These are phyloP conservation scores for Butyriboletus appendiculatus DNA, from an alignment of 1,284 basidiomycete genomes.

Conservation along the genomic window DNA sequence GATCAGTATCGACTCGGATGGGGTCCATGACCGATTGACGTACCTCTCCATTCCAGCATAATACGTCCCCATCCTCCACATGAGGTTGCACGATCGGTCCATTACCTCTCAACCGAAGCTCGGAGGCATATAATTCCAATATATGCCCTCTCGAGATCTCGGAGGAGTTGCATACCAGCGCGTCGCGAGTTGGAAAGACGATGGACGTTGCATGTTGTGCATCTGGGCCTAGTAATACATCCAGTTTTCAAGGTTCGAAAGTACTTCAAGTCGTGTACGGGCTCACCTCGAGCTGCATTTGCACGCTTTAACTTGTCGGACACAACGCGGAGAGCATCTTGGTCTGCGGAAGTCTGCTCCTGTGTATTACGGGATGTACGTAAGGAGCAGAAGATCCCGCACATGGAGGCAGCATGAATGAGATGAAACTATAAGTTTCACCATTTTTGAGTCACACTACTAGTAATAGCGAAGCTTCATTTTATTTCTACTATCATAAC, in stretches of 20 bases:
- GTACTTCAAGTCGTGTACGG: background rate
- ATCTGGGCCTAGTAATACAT: conserved; percentile 60
- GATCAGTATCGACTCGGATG: background rate
- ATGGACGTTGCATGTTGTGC: conserved; percentile 42
- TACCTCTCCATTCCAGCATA: conserved; percentile 94
- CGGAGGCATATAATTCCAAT: conserved; percentile 68
- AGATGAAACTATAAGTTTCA: background rate
- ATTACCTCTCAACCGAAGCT: conserved; percentile 76
- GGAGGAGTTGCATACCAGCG: background rate
- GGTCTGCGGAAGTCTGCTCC: conserved; percentile 4
- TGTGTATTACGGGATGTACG: conserved; percentile 13
- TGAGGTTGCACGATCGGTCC: conserved; percentile 75
- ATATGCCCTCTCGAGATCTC: conserved; percentile 21
- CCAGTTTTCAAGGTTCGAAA: background rate
- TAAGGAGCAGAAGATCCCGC: conserved; percentile 49
- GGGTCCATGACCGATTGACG: conserved; percentile 19
- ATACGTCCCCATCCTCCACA: conserved; percentile 51
- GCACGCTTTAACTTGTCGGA: conserved; percentile 40
- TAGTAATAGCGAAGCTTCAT: background rate
- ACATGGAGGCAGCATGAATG: conserved; percentile 43
- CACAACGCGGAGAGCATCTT: conserved; percentile 28
- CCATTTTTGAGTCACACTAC: background rate
- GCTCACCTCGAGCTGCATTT: conserved; percentile 55
- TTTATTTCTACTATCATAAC: conserved; percentile 15
- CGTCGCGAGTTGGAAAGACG: conserved; percentile 7